These are phyloP conservation scores for Diaporthe sp. DNA, from an alignment of 2,329 filamentous ascomycete species.

Conservation along the genomic window DNA sequence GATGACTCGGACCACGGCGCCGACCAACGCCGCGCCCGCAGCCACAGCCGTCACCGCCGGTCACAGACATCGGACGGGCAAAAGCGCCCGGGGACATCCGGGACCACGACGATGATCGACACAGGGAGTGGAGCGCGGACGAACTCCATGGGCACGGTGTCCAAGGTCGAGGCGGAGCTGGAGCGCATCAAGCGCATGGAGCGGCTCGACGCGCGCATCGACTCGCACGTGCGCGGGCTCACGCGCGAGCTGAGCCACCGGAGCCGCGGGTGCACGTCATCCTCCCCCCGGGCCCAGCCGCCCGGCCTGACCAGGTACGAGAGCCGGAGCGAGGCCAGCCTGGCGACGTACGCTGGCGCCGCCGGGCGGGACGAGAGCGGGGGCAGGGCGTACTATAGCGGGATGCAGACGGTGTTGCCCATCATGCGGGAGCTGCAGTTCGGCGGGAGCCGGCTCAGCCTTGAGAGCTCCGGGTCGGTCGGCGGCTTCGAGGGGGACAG, in stretches of 20 bases:
- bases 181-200: slow-evolving; percentile 26
- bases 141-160: slow-evolving; percentile 1
- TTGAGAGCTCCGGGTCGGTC: slow-evolving; percentile 25
- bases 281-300: neutral
- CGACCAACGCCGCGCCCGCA: slow-evolving; percentile 1
- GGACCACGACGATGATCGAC: slow-evolving; percentile 16
- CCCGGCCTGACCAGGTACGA: neutral
- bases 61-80: neutral
- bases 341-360: neutral
- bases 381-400: slow-evolving; percentile 37
- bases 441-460: slow-evolving; percentile 33
- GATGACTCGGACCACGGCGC: neutral
- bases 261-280: neutral
- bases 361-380: slow-evolving; percentile 15
- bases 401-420: slow-evolving; percentile 54
- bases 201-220: slow-evolving; percentile 11
- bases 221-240: slow-evolving; percentile 1
- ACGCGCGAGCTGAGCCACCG: neutral
- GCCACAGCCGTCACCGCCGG: slow-evolving; percentile 9
- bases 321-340: neutral
- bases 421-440: slow-evolving; percentile 56
- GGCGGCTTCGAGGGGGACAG: slow-evolving; percentile 29
- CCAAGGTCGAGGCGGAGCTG: slow-evolving; percentile 6
- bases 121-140: slow-evolving; percentile 8
- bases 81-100: neutral